Base-by-base conservation (phyloP, 768 basidiomycete species). In the Pisolithus albus region DNA sequence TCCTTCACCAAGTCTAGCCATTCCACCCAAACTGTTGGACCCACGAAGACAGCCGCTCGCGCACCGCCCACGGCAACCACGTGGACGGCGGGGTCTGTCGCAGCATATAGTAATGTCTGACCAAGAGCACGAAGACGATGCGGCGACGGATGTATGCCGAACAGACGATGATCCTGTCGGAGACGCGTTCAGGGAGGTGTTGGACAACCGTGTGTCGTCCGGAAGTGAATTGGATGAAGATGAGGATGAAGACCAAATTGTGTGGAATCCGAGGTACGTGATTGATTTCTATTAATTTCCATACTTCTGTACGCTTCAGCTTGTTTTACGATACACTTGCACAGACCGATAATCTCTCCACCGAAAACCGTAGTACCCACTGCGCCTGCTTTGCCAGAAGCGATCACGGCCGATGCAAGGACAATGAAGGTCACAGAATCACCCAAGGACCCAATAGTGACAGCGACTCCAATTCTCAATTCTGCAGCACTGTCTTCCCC, bases 151-250 rank as follows among this genome's bases (percentile, higher is more conserved):
- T 45, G 83, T 83, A 24, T 86, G 81, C 9, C 79, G 76, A 39
- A 88, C 86, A 2, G 90, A 92, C 43, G 89, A 92, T 55, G 95
- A 95, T 60, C 82, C 86, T 0, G 78, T 96, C 32, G 78, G 75
- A 10, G 79, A 83, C 10, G 86, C 81, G 5, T 84, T 89, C 61
- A 69, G 77, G 24, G 68, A 78, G 61, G 76, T 69, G 26, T 59
- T 77, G 8, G 69, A 69, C 37, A 70, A 64, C 37, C 69, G 75
- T 16, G 70, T 48, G 3, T 8, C 18, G 16, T 36, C 47, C 6
- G 64, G 66, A 19, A 28, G 68, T 24, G 67, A 66, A 13, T 72
- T 69, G 11, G 69, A 72, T 5, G 77, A 79, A 4, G 78, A 78
- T 1, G 78, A 81, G 8, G 83, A 83, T 2, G 75, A 75, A 34